These are phyloP conservation scores for Coniochaeta sp. DNA, from an alignment of 2,329 filamentous ascomycete genomes.

Conservation along the genomic window DNA sequence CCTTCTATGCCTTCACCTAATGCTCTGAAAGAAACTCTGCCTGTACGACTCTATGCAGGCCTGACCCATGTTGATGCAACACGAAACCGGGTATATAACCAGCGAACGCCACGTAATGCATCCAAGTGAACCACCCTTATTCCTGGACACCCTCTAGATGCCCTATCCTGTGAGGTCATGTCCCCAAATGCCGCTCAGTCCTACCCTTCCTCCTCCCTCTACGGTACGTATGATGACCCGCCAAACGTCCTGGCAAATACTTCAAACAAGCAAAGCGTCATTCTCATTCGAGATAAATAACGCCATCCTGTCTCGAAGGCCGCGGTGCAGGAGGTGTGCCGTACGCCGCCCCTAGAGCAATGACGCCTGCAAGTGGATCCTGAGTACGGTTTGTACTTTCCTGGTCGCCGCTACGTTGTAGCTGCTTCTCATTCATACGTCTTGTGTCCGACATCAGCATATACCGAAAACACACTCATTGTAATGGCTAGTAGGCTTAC, in stretches of 20 bases:
- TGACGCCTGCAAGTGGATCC: neutral
- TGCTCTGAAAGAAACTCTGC: neutral
- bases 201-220: neutral
- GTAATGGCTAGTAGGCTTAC: conserved; percentile 4
- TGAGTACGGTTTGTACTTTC: neutral
- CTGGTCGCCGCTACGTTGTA: neutral
- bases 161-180: neutral
- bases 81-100: neutral
- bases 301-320: neutral
- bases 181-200: neutral
- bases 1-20: neutral
- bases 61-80: neutral
- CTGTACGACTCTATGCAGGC: neutral
- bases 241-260: neutral
- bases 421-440: neutral
- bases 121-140: neutral
- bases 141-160: neutral
- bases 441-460: neutral
- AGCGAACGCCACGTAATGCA: neutral
- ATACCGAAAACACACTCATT: neutral
- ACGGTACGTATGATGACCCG: neutral
- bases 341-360: neutral
- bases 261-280: neutral
- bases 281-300: neutral
- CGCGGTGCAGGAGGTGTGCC: neutral